phyloP scores from a whole-genome alignment of 495 filamentous ascomycete genomes.

The Hypoxylon intermedium region DNA sequence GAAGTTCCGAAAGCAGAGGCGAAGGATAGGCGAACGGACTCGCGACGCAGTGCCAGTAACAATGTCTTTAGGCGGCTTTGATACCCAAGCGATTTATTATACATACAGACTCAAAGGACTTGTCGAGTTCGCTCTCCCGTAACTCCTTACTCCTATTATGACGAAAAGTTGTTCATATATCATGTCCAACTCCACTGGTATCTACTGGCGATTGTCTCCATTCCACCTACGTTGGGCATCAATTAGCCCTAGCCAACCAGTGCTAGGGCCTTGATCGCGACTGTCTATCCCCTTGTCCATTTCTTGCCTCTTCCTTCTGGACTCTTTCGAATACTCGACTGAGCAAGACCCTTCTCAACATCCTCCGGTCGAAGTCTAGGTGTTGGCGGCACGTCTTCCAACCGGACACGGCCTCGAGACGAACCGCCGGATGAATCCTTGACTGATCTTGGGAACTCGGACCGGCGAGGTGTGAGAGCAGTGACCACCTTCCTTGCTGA shows the following conservation, averaged over 20 bases:
- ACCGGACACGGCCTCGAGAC: slow-evolving; percentile 45
- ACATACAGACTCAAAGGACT: slow-evolving; percentile 25
- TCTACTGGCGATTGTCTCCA: slow-evolving; percentile 2
- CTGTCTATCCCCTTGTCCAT: slow-evolving; percentile 47
- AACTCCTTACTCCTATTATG: slow-evolving; percentile 20
- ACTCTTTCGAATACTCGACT: slow-evolving; percentile 34
- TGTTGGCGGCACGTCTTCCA: slow-evolving; percentile 61
- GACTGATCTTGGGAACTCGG: slow-evolving; percentile 61
- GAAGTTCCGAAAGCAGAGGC: slow-evolving; percentile 43
- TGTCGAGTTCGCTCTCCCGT: slow-evolving; percentile 13
- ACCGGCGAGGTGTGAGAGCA: slow-evolving; percentile 60
- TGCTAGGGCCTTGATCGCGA: slow-evolving; percentile 30
- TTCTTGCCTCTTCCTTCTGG: slow-evolving; percentile 42
- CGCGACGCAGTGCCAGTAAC: slow-evolving; percentile 74
- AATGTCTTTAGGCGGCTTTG: slow-evolving; percentile 72
- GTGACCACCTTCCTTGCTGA: slow-evolving; percentile 61
- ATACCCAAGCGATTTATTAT: slow-evolving; percentile 37
- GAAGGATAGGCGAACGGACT: slow-evolving; percentile 52
- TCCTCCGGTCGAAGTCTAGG: slow-evolving; percentile 55
- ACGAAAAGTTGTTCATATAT: slow-evolving; percentile 10
- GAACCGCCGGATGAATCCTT: slow-evolving; percentile 47
- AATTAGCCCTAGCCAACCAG: background rate
- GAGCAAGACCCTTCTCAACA: slow-evolving; percentile 58
- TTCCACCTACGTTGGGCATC: background rate
- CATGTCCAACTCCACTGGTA: slow-evolving; percentile 1